Conservation (phyloP, 2,329 filamentous ascomycete species). For the Xylariaceae sp. region DNA sequence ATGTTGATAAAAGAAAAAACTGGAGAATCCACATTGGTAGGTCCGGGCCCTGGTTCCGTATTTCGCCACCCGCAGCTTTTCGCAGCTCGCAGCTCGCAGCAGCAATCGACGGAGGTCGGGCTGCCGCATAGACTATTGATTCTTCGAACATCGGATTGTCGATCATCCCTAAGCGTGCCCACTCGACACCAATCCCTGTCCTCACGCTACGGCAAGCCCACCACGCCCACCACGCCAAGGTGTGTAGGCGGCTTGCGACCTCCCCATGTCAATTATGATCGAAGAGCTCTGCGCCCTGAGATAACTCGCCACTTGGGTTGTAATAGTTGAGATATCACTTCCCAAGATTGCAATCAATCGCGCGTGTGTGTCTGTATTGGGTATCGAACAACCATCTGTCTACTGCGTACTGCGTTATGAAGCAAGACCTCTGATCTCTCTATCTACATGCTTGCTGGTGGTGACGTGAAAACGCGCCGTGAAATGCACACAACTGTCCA, state of each 20-base stretch:
- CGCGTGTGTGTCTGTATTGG: conserved; percentile 23
- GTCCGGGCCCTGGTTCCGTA: conserved; percentile 1
- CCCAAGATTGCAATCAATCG: not conserved
- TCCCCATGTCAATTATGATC: conserved; percentile 2
- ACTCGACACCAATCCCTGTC: conserved; percentile 11
- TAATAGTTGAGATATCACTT: conserved; percentile 4
- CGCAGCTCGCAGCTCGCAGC: too few relatives aligned
- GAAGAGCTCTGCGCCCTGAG: not conserved
- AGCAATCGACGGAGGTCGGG: not conserved
- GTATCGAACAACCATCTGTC: conserved; percentile 21
- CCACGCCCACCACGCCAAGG: conserved; percentile 3
- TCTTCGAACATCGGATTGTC: conserved; percentile 7
- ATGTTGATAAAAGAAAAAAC: not conserved
- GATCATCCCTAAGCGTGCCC: conserved; percentile 17
- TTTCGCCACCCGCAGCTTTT: conserved; percentile 2
- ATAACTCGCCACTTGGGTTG: conserved; percentile 16
- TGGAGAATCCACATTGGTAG: conserved; percentile 1
- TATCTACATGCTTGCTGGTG: conserved; percentile 17
- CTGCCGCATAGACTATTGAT: not conserved
- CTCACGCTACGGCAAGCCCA: not conserved
- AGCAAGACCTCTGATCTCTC: not conserved
- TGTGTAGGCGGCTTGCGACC: conserved; percentile 4
- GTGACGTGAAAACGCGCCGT: conserved; percentile 7
- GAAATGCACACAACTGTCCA: conserved; percentile 4
- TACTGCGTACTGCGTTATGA: conserved; percentile 10